phyloP scores from a whole-genome alignment of 1,139 yeast species.

The Geotrichum australiense region DNA sequence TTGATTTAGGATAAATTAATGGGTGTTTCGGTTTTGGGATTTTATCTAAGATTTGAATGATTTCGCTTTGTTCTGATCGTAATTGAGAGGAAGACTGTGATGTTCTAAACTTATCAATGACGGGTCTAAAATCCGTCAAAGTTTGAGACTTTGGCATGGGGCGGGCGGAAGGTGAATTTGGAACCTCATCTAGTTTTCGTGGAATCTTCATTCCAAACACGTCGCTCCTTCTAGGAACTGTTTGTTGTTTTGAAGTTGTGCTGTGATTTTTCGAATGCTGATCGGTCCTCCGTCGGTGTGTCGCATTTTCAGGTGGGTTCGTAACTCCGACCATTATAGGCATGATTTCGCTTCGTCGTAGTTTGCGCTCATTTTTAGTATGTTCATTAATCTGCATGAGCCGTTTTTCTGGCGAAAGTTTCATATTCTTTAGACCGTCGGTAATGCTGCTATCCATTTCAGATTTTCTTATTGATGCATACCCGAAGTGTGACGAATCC shows the following conservation, averaged over 20 bases:
- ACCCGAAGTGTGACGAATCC: too few species aligned
- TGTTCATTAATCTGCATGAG: too few species aligned
- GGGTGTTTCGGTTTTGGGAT: neutral
- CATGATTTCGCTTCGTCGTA: too few species aligned
- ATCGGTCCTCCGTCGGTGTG: neutral
- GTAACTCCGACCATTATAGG: too few species aligned
- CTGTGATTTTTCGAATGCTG: neutral
- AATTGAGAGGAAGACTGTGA: neutral
- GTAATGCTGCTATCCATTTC: too few species aligned
- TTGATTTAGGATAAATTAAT: neutral
- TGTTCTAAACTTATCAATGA: neutral
- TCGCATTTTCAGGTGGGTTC: too few species aligned
- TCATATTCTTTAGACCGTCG: too few species aligned
- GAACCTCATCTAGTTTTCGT: neutral
- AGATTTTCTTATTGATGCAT: too few species aligned
- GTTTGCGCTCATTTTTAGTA: too few species aligned
- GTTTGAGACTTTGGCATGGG: constrained; percentile 6
- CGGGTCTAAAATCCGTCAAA: constrained; percentile 5
- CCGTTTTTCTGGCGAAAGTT: too few species aligned
- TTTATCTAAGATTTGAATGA: neutral
- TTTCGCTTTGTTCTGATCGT: neutral
- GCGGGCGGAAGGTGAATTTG: neutral
- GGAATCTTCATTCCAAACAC: constrained; percentile 2
- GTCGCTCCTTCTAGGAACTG: constrained; percentile 2
- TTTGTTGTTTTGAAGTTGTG: neutral